These are phyloP conservation scores for Zea mays DNA, from an alignment of 176 grass and related monocot genomes.

Conservation along the genomic window DNA sequence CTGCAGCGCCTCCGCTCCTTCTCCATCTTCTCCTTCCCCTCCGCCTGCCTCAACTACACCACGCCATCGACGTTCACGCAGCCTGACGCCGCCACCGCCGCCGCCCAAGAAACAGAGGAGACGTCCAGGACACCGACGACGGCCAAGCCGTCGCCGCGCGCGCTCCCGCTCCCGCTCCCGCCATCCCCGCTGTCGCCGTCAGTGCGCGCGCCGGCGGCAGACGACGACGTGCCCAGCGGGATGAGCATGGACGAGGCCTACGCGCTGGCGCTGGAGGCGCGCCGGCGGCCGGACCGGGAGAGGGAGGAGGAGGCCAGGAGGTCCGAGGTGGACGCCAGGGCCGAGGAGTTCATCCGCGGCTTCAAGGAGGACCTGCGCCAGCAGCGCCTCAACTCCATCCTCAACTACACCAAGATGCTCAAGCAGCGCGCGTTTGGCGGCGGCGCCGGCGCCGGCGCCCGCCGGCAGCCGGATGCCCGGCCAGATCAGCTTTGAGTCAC, in stretches of 20 bases:
- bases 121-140: neutral
- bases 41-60: neutral
- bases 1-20: slow-evolving; percentile 7
- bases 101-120: neutral
- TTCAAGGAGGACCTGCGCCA: slow-evolving; percentile 44
- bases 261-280: slow-evolving; percentile 29
- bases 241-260: slow-evolving; percentile 64
- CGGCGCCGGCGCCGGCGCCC: neutral
- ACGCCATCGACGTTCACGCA: neutral
- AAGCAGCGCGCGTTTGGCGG: slow-evolving; percentile 21
- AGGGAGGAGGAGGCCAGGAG: slow-evolving; percentile 20
- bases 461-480: neutral
- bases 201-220: neutral
- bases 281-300: slow-evolving; percentile 3
- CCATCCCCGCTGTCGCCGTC: neutral
- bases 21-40: slow-evolving; percentile 49
- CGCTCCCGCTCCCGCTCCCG: neutral
- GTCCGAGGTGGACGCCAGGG: slow-evolving; percentile 50
- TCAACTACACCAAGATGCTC: slow-evolving; percentile 64
- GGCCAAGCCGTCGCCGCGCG: neutral
- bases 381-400: slow-evolving; percentile 57
- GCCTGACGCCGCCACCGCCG: neutral
- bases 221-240: neutral
- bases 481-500: slow-evolving; percentile 16
- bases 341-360: slow-evolving; percentile 38